Evolutionary conservation across 1,284 basidiomycete species (phyloP), one percentile per base, ranked within the genome.

Genomic region (Trametes pubescens): DNA sequence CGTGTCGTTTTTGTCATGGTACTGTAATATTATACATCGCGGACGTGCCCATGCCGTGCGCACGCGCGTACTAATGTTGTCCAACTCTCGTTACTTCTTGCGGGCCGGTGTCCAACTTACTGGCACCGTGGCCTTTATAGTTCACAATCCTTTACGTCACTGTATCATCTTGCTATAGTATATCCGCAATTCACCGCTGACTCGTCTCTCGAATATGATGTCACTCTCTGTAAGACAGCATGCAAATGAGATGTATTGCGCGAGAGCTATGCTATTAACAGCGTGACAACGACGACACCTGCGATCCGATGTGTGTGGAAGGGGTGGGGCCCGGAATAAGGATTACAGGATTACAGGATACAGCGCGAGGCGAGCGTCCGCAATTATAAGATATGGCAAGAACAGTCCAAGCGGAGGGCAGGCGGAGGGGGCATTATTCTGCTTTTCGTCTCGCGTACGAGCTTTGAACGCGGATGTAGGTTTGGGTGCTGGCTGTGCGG

Each of bases 391-490:
- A 51, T 61, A 57, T 21, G 18, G 37, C 43, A 29, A 47, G 37
- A 32, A 13, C 26, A 34, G 53, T 61, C 59, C 61, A 53, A 22
- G 49, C 21, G 16, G 49, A 14, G 18, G n/a, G 29, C 18, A 18
- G 35, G 16, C 16, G 13, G 29, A 35, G 14, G 6, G 24, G 6
- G 29, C 14, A n/a, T 35, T 44, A 61, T 32, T 59, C 53, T 24
- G 76, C 72, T 75, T 83, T 75, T 82, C 86, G 62, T 18, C 83
- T 81, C 53, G 86, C 89, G 69, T 86, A 86, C 8, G 90, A 83
- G 66, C 81, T 82, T 72, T 87, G 82, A 61, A 89, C 71, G 57
- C 82, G 80, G 62, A 87, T 81, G 65, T 82, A 89, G 57, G 84
- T 76, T 3, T 81, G 81, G 9, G 75, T 76, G 18, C 75, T 70